phyloP scores from a whole-genome alignment of 2,329 filamentous ascomycete species.

The Aspergillus sp. region DNA sequence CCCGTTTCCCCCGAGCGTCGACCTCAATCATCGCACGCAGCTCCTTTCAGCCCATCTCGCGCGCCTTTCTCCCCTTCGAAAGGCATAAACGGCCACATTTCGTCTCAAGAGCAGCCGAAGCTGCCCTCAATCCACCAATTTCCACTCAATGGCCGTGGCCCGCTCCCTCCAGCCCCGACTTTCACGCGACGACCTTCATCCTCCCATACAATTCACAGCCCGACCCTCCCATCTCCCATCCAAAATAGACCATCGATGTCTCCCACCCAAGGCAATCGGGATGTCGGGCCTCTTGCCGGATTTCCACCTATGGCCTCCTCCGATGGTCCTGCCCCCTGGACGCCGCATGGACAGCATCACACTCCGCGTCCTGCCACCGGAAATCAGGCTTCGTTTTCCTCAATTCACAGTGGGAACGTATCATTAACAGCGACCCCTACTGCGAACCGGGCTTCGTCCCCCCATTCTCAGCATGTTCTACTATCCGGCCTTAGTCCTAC shows the following conservation, averaged over 20 bases:
- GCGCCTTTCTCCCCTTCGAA: slow-evolving; percentile 36
- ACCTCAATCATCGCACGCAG: slow-evolving; percentile 24
- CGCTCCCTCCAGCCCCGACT: slow-evolving; percentile 26
- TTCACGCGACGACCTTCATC: slow-evolving; percentile 43
- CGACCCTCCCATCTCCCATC: slow-evolving; percentile 39
- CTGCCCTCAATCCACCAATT: slow-evolving; percentile 30
- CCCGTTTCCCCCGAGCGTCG: slow-evolving; percentile 33
- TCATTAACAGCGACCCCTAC: slow-evolving; percentile 38
- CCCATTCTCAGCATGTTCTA: slow-evolving; percentile 37
- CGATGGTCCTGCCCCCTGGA: slow-evolving; percentile 30
- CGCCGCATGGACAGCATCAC: slow-evolving; percentile 34
- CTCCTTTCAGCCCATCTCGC: slow-evolving; percentile 28
- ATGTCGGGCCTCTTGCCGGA: slow-evolving; percentile 47
- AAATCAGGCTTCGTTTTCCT: slow-evolving; percentile 26
- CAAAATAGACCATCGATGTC: slow-evolving; percentile 50
- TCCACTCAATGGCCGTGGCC: slow-evolving; percentile 25
- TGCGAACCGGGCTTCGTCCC: slow-evolving; percentile 35
- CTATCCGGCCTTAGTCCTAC: slow-evolving; percentile 48
- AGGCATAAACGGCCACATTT: slow-evolving; percentile 28
- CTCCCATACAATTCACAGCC: slow-evolving; percentile 39
- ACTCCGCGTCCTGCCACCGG: slow-evolving; percentile 31
- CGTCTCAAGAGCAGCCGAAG: slow-evolving; percentile 26
- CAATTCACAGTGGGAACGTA: slow-evolving; percentile 30
- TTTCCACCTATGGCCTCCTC: slow-evolving; percentile 35
- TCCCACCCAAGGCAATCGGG: slow-evolving; percentile 50